Conservation (phyloP, 305 asterid species). For the Ruellia speciosa region DNA sequence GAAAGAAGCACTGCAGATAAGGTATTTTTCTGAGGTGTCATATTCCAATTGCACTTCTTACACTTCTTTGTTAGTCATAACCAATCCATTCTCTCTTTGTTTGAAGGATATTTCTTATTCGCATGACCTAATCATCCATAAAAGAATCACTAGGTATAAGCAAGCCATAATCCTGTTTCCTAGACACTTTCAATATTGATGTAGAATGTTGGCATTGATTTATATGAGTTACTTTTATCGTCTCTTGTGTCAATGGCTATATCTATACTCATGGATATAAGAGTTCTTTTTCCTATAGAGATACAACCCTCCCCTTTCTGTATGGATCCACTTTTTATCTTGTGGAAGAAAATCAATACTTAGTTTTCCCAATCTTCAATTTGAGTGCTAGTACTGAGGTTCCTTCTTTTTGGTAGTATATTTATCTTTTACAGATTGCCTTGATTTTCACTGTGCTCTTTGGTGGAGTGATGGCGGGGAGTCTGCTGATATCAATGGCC, state of each 20-base stretch:
- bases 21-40: conserved; percentile 36
- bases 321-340: neutral
- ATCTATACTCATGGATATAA: neutral
- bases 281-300: neutral
- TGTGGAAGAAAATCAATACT: too few species aligned
- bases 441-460: conserved; percentile 10
- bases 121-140: neutral
- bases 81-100: neutral
- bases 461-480: conserved; percentile 12
- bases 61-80: conserved; percentile 3
- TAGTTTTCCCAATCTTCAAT: neutral
- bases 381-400: neutral
- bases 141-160: neutral
- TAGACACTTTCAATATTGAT: too few species aligned
- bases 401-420: neutral
- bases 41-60: conserved; percentile 7
- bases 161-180: conserved; percentile 1
- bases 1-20: conserved; percentile 43
- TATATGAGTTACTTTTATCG: conserved; percentile 12
- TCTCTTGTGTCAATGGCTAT: neutral
- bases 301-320: conserved; percentile 1
- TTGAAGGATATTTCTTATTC: conserved; percentile 2
- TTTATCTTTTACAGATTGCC: conserved; percentile 10
- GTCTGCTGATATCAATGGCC: neutral
- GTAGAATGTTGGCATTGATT: conserved; percentile 1